Base-by-base conservation (phyloP, 805 yeast species). In the Candida ortonii region DNA sequence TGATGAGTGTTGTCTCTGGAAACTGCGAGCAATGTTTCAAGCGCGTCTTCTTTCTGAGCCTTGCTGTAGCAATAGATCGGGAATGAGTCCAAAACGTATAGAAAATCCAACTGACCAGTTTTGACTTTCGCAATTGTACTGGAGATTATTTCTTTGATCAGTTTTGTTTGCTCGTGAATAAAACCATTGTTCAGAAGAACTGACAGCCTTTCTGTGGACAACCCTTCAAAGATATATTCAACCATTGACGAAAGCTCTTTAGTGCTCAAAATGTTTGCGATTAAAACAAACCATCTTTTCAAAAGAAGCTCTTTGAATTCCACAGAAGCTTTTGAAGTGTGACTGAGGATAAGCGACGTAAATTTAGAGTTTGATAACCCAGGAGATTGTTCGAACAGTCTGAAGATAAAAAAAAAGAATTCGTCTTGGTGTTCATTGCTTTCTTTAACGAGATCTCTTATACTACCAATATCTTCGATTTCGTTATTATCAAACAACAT, bases 211-310 rank as follows among this genome's bases (percentile, higher is more conserved):
- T 33, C 25, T 4, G 36, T 47, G n/a, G 49, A 23, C 2, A 33
- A 38, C 3, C 51, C 37, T 2, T 52, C 24, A 11, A 69, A 44
- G 3, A 73, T 43, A 0, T 45, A n/a, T 0, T 41, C 27, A 1
- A 69, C 49, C 4, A 75, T 26, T 2, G 22, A 3, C 1, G 45
- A 28, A 4, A 72, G 45, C 5, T 63, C 53, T 0, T 56, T 49
- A 10, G 27, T 27, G 7, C 47, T 55, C 24, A 44, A 71, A 64
- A 28, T 58, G 43, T 5, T 38, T 29, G 45, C 73, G 62, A 25
- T 69, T 35, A 80, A 39, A 1, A 79, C 70, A 24, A 68, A 48
- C 87, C 87, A 82, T 47, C 85, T 71, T 7, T 48, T 43, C 33
- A 78, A 65, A 0, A 67, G 34, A 10, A 49, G 35, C 22, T 38